Conservation (phyloP, 2,329 filamentous ascomycete species). For the Colletotrichum sp. region DNA sequence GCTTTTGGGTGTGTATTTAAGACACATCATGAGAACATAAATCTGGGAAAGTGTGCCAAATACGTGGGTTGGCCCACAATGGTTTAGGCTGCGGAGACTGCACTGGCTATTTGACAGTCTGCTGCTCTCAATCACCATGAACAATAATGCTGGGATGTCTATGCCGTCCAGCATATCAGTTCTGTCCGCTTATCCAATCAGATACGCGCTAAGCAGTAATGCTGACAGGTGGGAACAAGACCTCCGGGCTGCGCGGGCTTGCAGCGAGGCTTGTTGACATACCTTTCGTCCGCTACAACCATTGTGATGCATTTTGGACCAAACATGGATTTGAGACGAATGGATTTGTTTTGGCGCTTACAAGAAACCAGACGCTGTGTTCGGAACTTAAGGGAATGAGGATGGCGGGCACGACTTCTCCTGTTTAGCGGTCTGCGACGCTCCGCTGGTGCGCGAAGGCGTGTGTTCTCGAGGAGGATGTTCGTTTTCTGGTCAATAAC, state of each 20-base stretch:
- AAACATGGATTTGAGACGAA: no score
- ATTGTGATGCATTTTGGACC: neutral
- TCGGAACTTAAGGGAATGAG: rapidly evolving
- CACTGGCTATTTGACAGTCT: no score
- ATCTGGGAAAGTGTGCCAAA: no score
- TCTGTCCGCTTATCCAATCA: neutral
- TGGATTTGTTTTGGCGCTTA: rapidly evolving
- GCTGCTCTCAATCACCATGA: no score
- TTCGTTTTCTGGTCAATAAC: neutral
- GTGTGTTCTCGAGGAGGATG: neutral
- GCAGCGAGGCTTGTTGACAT: neutral
- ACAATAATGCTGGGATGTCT: no score
- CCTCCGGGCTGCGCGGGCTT: neutral
- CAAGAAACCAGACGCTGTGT: rapidly evolving
- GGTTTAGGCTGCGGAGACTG: no score
- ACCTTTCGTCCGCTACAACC: rapidly evolving
- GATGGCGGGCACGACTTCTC: rapidly evolving
- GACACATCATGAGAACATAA: no score
- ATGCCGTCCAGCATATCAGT: no score
- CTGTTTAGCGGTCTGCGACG: neutral
- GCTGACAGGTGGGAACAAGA: rapidly evolving
- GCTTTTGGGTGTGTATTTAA: no score
- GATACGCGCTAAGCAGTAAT: neutral
- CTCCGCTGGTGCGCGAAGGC: neutral
- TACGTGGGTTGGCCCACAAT: no score